Percentiles rank a stretch among this genome's conserved stretches.
These are phyloP conservation scores for Pseudogymnoascus destructans DNA, from an alignment of 2,329 filamentous ascomycete genomes.

Conservation along the genomic window DNA sequence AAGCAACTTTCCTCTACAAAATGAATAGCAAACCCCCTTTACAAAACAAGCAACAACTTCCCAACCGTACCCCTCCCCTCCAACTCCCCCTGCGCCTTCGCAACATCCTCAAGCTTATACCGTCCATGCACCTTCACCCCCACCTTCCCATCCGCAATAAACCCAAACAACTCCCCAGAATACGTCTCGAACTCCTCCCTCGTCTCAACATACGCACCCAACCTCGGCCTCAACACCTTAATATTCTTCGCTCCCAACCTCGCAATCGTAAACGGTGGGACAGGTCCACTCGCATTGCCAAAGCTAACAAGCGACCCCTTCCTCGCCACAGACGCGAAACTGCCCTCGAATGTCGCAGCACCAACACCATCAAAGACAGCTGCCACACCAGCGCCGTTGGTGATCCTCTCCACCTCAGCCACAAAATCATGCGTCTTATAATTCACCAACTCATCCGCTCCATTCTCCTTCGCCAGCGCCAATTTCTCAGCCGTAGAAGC, in stretches of 20 bases:
- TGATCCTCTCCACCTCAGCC: conserved; percentile 52
- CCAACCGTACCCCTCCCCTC: conserved; percentile 73
- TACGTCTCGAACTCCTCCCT: conserved; percentile 61
- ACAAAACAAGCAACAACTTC: conserved; percentile 64
- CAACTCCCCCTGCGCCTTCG: conserved; percentile 61
- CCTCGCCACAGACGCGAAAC: conserved; percentile 57
- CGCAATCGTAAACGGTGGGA: conserved; percentile 49
- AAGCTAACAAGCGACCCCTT: conserved; percentile 71
- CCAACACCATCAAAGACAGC: conserved; percentile 82
- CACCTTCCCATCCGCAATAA: conserved; percentile 56
- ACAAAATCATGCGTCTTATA: conserved; percentile 50
- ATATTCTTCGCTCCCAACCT: conserved; percentile 61
- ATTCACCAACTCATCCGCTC: conserved; percentile 60
- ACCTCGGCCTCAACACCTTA: conserved; percentile 59
- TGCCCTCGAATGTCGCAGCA: conserved; percentile 69
- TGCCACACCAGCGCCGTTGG: conserved; percentile 56
- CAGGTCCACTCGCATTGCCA: conserved; percentile 67
- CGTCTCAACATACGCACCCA: conserved; percentile 58
- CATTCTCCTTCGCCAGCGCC: conserved; percentile 52
- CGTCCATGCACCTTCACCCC: conserved; percentile 62
- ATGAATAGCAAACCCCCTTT: conserved; percentile 11
- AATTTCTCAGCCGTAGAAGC: conserved; percentile 63
- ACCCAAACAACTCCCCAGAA: conserved; percentile 55
- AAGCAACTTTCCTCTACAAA: background rate
- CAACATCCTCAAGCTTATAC: conserved; percentile 63